A percentile compares a stretch with the other conserved stretches of the same genome.
phyloP scores from a whole-genome alignment of 768 basidiomycete species.

The Lactarius evosmus region DNA sequence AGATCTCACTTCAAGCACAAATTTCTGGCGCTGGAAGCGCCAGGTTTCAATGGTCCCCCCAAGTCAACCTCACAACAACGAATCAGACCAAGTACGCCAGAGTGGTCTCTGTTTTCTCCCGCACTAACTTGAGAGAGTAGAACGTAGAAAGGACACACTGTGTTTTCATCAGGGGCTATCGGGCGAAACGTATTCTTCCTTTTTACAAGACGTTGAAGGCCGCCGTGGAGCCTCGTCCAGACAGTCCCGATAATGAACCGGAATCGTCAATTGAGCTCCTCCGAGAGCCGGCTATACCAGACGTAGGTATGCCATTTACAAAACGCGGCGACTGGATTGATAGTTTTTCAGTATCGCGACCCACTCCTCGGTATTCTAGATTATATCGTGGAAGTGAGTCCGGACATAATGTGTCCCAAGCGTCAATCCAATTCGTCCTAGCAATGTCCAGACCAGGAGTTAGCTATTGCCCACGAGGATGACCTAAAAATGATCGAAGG shows the following conservation, averaged over 20 bases:
- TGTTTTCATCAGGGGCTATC: conserved; percentile 26
- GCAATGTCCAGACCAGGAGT: conserved; percentile 16
- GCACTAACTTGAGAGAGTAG: conserved; percentile 1
- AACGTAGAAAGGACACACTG: conserved; percentile 11
- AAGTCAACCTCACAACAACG: conserved; percentile 18
- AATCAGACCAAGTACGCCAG: background rate
- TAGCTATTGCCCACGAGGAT: conserved; percentile 26
- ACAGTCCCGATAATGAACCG: conserved; percentile 19
- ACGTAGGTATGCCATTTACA: conserved; percentile 1
- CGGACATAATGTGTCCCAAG: background rate
- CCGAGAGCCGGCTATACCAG: conserved; percentile 15
- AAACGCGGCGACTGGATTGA: background rate
- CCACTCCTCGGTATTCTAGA: conserved; percentile 21
- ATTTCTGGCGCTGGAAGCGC: background rate
- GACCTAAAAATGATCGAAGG: conserved; percentile 20
- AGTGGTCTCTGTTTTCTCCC: background rate
- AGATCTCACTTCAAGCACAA: conserved; percentile 7
- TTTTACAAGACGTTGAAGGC: conserved; percentile 21
- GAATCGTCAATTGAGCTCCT: conserved; percentile 17
- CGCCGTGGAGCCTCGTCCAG: conserved; percentile 11
- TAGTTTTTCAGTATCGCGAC: conserved; percentile 14
- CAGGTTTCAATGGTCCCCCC: conserved; percentile 11
- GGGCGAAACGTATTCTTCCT: conserved; percentile 16
- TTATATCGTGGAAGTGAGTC: conserved; percentile 21
- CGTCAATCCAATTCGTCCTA: background rate